Conservation (phyloP, 2,329 filamentous ascomycete genomes). For the Sphaerulina vaccinii region DNA sequence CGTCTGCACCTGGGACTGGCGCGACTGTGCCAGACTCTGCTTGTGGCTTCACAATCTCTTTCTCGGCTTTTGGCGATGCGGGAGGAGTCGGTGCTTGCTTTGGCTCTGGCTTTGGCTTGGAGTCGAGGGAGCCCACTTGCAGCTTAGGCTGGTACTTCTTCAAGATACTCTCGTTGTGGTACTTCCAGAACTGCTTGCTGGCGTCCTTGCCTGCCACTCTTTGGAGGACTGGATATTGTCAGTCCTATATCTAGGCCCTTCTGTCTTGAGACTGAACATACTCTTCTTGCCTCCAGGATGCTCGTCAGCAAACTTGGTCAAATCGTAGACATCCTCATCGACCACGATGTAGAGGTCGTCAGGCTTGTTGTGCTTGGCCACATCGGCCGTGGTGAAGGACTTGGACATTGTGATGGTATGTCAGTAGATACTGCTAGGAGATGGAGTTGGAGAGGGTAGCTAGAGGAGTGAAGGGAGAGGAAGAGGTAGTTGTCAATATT, state of each 20-base stretch:
- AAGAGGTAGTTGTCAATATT: neutral
- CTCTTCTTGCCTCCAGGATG: slow-evolving; percentile 72
- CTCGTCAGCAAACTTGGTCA: slow-evolving; percentile 65
- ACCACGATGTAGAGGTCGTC: slow-evolving; percentile 86
- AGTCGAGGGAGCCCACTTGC: slow-evolving; percentile 83
- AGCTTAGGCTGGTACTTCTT: slow-evolving; percentile 78
- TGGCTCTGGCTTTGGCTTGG: slow-evolving; percentile 69
- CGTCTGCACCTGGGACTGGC: slow-evolving; percentile 41
- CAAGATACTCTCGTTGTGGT: slow-evolving; percentile 78
- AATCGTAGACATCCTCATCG: slow-evolving; percentile 92
- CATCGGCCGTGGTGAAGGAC: slow-evolving; percentile 78
- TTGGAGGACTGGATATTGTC: slow-evolving; percentile 54
- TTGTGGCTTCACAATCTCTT: slow-evolving; percentile 56
- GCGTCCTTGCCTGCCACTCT: slow-evolving; percentile 66
- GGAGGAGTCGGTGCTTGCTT: slow-evolving; percentile 49
- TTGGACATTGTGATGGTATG: slow-evolving; percentile 68
- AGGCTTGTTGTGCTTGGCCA: slow-evolving; percentile 86
- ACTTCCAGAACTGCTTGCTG: slow-evolving; percentile 66
- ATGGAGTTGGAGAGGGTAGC: neutral
- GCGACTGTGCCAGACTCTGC: slow-evolving; percentile 57
- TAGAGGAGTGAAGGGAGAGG: neutral
- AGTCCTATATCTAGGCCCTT: neutral
- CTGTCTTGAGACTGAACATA: slow-evolving; percentile 34
- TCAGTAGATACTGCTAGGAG: neutral
- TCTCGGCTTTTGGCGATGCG: slow-evolving; percentile 46